Conservation (phyloP, 768 basidiomycete species). For the Russula abietina region DNA sequence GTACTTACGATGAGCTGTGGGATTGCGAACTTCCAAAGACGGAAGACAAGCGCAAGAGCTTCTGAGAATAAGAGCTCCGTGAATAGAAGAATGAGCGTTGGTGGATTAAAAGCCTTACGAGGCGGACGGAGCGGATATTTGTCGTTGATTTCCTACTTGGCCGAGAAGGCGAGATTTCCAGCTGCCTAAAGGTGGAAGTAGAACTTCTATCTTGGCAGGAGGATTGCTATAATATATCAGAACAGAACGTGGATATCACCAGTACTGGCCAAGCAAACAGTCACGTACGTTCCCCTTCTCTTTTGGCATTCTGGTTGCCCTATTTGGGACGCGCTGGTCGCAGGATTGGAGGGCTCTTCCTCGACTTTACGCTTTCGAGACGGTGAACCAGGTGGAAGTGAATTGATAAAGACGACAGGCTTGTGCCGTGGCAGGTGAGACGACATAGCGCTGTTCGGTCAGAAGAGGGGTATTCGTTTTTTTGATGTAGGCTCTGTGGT, state of each 20-base stretch:
- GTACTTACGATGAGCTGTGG: background rate
- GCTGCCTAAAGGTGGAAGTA: conserved; percentile 16
- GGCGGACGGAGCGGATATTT: background rate
- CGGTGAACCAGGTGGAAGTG: background rate
- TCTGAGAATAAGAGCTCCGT: background rate
- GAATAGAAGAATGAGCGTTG: background rate
- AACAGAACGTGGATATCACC: background rate
- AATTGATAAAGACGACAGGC: conserved; percentile 5
- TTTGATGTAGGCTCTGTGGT: no score
- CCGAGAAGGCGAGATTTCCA: conserved; percentile 11
- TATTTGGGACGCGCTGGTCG: background rate
- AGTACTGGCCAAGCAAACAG: conserved; percentile 28
- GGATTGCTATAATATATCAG: background rate
- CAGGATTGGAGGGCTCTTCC: conserved; percentile 4
- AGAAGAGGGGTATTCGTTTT: background rate
- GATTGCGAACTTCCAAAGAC: background rate
- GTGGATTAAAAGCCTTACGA: background rate
- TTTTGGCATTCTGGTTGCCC: background rate
- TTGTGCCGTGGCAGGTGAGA: background rate
- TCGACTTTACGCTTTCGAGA: conserved; percentile 20
- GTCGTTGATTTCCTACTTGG: background rate
- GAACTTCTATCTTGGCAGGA: conserved; percentile 10
- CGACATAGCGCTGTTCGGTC: background rate
- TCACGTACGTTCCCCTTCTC: background rate
- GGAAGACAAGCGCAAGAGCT: background rate